Evolutionary conservation across 2,329 filamentous ascomycete genomes (phyloP).

Genomic region (Hymenoscyphus linearis): DNA sequence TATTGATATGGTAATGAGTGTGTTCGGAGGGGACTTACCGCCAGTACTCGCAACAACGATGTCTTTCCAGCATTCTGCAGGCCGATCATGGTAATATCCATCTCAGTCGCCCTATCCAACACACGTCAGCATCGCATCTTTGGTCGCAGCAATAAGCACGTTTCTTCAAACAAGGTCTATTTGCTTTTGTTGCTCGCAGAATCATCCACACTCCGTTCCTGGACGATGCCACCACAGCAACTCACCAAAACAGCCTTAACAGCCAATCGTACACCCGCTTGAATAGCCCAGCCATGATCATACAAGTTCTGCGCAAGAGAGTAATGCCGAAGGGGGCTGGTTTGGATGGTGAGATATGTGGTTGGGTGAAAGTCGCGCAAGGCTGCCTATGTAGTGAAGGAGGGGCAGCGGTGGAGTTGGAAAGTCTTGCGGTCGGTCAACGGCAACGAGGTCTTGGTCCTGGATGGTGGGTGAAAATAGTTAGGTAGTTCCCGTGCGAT

Average conservation of each 20-base stretch:
- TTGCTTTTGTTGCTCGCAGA: conserved; percentile 11
- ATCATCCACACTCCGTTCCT: neutral
- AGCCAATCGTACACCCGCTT: conserved; percentile 97
- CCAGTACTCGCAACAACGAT: conserved; percentile 84
- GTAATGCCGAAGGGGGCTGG: neutral
- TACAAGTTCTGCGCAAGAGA: conserved; percentile 17
- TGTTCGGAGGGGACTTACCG: conserved; percentile 59
- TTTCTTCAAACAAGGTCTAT: neutral
- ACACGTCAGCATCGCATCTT: conserved; percentile 12
- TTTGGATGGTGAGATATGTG: conserved; percentile 3
- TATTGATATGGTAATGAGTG: conserved; percentile 19
- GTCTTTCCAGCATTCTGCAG: conserved; percentile 98
- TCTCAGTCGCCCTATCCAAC: conserved; percentile 80
- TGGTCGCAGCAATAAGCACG: neutral
- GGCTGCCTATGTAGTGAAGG: conserved; percentile 19
- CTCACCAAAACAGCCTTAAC: conserved; percentile 93
- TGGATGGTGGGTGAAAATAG: conserved; percentile 6
- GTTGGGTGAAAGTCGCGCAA: conserved; percentile 25
- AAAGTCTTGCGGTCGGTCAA: conserved; percentile 5
- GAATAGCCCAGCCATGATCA: conserved; percentile 83
- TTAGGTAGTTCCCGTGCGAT: conserved; percentile 10
- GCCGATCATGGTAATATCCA: conserved; percentile 99
- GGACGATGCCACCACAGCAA: conserved; percentile 21
- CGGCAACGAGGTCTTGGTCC: conserved; percentile 6
- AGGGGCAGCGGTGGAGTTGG: conserved; percentile 16